Conservation (phyloP, 2,329 filamentous ascomycete genomes). For the Fusarium dlaminii region DNA sequence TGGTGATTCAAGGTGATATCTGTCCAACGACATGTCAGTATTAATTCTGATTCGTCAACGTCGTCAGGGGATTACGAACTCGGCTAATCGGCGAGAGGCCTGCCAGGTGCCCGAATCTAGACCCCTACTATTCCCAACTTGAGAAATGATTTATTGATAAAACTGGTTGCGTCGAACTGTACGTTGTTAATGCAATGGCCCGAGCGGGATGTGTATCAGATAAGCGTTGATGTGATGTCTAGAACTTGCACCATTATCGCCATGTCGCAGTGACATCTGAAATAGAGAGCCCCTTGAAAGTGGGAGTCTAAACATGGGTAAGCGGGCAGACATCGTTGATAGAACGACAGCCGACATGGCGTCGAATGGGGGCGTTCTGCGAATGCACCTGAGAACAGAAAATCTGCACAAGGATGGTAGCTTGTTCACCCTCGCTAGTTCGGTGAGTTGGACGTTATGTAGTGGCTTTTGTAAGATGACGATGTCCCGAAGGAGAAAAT, state of each 20-base stretch:
- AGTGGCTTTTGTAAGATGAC: fast-evolving
- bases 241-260: background rate
- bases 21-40: background rate
- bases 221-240: background rate
- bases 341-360: background rate
- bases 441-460: fast-evolving
- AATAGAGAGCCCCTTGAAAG: fast-evolving
- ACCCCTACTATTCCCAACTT: too few relatives aligned
- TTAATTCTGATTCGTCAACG: background rate
- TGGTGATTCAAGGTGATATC: background rate
- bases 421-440: background rate
- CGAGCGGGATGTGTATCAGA: fast-evolving
- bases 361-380: background rate
- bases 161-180: fast-evolving
- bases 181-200: too few relatives aligned
- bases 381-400: background rate
- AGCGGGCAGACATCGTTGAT: fast-evolving
- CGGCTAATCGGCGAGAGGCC: background rate
- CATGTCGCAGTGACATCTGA: background rate
- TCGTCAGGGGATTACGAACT: too few relatives aligned
- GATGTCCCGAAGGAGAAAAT: background rate
- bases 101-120: background rate
- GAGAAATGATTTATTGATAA: background rate
- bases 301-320: background rate
- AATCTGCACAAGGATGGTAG: background rate